Conservation (phyloP, 139 green algal species). For the Micromonas pusilla region DNA sequence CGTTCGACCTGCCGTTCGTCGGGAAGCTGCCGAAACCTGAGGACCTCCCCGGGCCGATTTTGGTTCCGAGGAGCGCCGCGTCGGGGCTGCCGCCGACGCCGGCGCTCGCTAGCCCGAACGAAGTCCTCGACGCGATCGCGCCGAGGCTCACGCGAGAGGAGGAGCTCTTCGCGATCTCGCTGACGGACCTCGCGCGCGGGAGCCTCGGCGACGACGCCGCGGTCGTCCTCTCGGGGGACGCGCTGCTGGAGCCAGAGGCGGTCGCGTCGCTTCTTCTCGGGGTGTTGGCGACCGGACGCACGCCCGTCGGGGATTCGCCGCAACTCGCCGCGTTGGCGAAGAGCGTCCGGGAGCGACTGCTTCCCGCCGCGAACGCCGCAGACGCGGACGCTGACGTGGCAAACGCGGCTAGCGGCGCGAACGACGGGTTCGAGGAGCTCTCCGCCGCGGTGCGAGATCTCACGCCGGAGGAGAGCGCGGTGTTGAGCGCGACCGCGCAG, state of each 20-base stretch:
- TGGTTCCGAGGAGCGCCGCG: constrained; percentile 1
- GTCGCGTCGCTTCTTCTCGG: constrained; percentile 7
- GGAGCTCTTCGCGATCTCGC: constrained; percentile 29
- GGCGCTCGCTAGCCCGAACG: neutral
- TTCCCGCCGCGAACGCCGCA: neutral
- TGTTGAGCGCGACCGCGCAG: neutral
- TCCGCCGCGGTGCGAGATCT: neutral
- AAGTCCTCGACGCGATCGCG: constrained; percentile 19
- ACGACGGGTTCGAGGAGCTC: neutral
- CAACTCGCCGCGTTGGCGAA: neutral
- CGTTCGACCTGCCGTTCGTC: neutral
- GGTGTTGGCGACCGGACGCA: neutral
- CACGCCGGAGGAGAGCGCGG: neutral
- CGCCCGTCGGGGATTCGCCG: neutral
- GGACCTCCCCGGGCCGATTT: constrained; percentile 25
- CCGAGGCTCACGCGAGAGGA: constrained; percentile 30
- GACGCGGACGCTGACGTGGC: neutral
- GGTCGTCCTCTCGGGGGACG: constrained; percentile 11
- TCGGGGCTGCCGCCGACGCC: neutral
- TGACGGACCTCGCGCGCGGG: constrained; percentile 12
- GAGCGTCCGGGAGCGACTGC: neutral
- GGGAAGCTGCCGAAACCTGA: constrained; percentile 20
- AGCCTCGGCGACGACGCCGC: constrained; percentile 13
- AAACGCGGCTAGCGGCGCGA: neutral
- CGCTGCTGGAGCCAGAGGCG: constrained; percentile 14